Percentiles rank a stretch among this genome's conserved stretches.
Conservation (phyloP, 2,329 filamentous ascomycete genomes). For the Ascochyta rabiei region DNA sequence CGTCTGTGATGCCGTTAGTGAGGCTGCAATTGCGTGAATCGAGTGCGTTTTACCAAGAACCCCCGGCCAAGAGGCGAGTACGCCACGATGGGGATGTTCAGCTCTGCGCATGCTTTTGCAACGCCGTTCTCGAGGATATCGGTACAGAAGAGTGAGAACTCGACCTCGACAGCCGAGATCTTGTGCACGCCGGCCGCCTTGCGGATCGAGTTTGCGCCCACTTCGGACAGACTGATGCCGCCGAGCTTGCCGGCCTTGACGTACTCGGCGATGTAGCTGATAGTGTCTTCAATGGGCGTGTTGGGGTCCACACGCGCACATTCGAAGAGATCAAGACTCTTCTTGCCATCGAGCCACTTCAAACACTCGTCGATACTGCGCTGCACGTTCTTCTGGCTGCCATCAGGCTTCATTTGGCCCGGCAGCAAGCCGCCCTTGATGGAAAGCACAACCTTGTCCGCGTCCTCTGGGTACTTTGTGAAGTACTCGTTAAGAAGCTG, state of each 20-base stretch:
- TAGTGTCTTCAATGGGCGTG: constrained; percentile 53
- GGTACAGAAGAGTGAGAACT: constrained; percentile 63
- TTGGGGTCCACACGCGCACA: constrained; percentile 53
- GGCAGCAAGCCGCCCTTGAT: constrained; percentile 56
- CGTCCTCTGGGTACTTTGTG: constrained; percentile 57
- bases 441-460: constrained; percentile 57
- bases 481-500: constrained; percentile 59
- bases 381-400: constrained; percentile 49
- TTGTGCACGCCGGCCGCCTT: constrained; percentile 60
- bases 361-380: constrained; percentile 56
- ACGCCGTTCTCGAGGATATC: constrained; percentile 65
- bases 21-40: not conserved
- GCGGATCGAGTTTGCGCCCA: constrained; percentile 53
- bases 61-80: constrained; percentile 74
- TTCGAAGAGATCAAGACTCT: constrained; percentile 58
- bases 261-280: constrained; percentile 49
- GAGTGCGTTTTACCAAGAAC: constrained; percentile 50
- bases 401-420: constrained; percentile 47
- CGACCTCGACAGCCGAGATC: constrained; percentile 65
- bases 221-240: constrained; percentile 55
- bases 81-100: constrained; percentile 69
- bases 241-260: constrained; percentile 53
- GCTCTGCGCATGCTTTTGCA: constrained; percentile 62
- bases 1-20: constrained; percentile 43
- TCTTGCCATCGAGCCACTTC: constrained; percentile 53